phyloP scores from a whole-genome alignment of 352 stramenopile species.

The Pythium dissimile region DNA sequence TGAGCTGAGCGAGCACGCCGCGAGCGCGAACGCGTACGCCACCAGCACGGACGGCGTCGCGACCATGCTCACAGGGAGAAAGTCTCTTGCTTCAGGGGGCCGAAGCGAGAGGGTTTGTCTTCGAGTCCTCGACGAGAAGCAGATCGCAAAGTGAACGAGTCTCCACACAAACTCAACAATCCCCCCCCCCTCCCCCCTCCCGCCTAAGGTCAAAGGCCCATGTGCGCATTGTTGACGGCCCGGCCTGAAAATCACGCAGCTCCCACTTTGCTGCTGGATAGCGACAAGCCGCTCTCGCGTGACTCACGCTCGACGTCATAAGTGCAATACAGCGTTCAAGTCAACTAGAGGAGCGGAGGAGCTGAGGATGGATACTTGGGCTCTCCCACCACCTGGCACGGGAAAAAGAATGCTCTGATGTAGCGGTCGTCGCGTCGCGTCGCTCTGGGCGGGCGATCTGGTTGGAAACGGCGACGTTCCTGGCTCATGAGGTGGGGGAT shows the following conservation, averaged over 20 bases:
- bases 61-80: slow-evolving; percentile 6
- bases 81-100: not conserved
- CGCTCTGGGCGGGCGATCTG: no score
- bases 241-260: not conserved
- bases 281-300: not conserved
- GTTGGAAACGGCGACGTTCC: not conserved
- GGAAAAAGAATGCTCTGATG: not conserved
- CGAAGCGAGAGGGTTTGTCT: not conserved
- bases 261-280: not conserved
- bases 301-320: no score
- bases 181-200: no score
- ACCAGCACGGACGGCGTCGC: slow-evolving; percentile 14
- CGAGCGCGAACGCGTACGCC: slow-evolving; percentile 11
- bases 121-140: not conserved
- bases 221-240: not conserved
- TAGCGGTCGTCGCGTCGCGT: not conserved
- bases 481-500: not conserved
- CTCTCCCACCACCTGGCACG: no score
- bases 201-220: no score
- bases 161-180: not conserved
- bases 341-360: not conserved
- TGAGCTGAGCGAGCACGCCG: slow-evolving; percentile 1
- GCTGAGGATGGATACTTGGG: no score
- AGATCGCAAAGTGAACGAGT: not conserved
- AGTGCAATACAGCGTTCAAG: not conserved